phyloP scores from a whole-genome alignment of 2,329 filamentous ascomycete species.

The Trichoderma gracile region DNA sequence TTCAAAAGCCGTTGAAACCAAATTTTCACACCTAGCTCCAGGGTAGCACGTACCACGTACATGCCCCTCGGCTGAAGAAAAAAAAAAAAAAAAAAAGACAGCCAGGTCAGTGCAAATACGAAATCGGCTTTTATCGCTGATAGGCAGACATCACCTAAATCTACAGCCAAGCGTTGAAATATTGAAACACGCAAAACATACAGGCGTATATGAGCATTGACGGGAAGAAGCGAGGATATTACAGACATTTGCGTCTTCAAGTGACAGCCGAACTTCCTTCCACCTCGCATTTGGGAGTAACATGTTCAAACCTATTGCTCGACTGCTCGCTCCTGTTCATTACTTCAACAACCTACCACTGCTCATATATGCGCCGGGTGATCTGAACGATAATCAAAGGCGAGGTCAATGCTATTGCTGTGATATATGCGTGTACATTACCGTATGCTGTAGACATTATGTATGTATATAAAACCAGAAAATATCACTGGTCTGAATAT shows the following conservation, averaged over 20 bases:
- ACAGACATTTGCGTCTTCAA: too few species aligned
- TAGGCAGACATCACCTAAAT: not conserved
- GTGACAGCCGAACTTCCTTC: too few species aligned
- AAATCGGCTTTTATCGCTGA: conserved; percentile 1
- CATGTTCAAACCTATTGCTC: too few species aligned
- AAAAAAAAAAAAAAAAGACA: not conserved
- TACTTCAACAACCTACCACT: too few species aligned
- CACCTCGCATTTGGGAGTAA: too few species aligned
- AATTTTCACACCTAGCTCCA: not conserved
- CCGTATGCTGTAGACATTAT: conserved; percentile 2
- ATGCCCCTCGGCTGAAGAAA: not conserved
- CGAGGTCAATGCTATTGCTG: not conserved
- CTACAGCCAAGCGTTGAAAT: not conserved
- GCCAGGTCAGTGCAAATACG: not conserved
- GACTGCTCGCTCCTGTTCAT: too few species aligned
- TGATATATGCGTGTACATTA: conserved; percentile 10
- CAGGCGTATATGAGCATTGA: too few species aligned
- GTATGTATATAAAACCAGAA: not conserved
- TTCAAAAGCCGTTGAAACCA: not conserved
- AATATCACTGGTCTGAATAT: not conserved
- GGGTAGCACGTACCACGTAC: not conserved
- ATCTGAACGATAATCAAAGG: not conserved
- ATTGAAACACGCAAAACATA: too few species aligned
- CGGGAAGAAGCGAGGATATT: too few species aligned
- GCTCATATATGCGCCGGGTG: not conserved